Conservation (phyloP, 306 rosid genomes). For the Cicer cuneatum region DNA sequence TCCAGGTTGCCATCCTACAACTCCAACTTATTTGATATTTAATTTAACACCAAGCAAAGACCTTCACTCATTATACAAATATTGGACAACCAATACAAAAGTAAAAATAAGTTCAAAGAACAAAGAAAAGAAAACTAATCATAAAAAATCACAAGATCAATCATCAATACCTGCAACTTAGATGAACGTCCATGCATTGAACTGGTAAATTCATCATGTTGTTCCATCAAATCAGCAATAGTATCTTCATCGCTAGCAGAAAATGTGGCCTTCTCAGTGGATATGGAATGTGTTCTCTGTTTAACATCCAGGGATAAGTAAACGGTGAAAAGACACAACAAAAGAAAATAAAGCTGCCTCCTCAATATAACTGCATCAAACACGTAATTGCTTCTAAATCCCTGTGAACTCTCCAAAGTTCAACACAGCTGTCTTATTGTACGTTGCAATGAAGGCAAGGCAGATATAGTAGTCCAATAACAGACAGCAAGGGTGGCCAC, state of each 20-base stretch:
- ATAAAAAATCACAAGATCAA: constrained; percentile 28
- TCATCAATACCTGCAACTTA: constrained; percentile 78
- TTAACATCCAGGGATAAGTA: constrained; percentile 47
- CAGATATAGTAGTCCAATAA: background rate
- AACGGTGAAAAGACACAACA: background rate
- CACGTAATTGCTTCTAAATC: constrained; percentile 5
- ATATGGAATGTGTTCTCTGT: constrained; percentile 77
- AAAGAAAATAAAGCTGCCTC: background rate
- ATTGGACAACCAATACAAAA: constrained; percentile 29
- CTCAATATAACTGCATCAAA: constrained; percentile 35
- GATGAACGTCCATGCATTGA: constrained; percentile 91
- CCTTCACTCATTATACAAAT: constrained; percentile 25
- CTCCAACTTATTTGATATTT: constrained; percentile 24
- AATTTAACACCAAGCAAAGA: constrained; percentile 39
- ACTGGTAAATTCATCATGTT: constrained; percentile 79
- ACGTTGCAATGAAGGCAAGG: background rate
- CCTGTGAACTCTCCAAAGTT: constrained; percentile 3
- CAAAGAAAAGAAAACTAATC: constrained; percentile 13
- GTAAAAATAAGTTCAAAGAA: constrained; percentile 35
- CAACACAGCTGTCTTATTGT: constrained; percentile 5
- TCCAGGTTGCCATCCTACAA: constrained; percentile 30
- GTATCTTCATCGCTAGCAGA: constrained; percentile 88
- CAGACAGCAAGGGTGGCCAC: background rate
- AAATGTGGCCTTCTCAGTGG: constrained; percentile 74
- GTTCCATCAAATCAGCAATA: constrained; percentile 80